Percentiles rank a stretch among this genome's conserved stretches.
These are phyloP conservation scores for Cladosporium austrohemisphaericum DNA, from an alignment of 2,329 filamentous ascomycete genomes.

Conservation along the genomic window DNA sequence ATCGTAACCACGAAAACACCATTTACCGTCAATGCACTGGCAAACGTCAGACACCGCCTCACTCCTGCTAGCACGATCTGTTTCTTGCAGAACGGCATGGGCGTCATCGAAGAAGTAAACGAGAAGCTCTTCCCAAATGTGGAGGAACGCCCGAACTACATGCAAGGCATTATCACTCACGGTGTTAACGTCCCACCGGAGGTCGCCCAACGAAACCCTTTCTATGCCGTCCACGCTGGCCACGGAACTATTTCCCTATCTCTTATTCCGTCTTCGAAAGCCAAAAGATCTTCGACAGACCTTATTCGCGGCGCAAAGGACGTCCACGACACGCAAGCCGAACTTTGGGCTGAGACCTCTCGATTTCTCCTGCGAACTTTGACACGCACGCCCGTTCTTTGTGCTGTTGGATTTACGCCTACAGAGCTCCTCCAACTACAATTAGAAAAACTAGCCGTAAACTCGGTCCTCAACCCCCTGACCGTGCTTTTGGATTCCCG, in stretches of 20 bases:
- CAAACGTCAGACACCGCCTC: slow-evolving; percentile 64
- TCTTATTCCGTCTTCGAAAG: slow-evolving; percentile 39
- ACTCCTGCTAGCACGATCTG: slow-evolving; percentile 66
- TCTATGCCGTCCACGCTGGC: slow-evolving; percentile 55
- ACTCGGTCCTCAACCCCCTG: slow-evolving; percentile 74
- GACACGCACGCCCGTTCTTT: slow-evolving; percentile 58
- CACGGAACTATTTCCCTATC: slow-evolving; percentile 58
- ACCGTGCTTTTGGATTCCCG: slow-evolving; percentile 73
- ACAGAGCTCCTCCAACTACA: slow-evolving; percentile 67
- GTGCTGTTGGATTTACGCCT: slow-evolving; percentile 56
- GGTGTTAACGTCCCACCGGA: slow-evolving; percentile 46
- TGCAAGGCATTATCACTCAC: slow-evolving; percentile 65
- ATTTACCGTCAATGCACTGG: slow-evolving; percentile 63
- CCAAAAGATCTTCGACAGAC: neutral
- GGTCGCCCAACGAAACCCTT: slow-evolving; percentile 37
- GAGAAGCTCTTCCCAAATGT: slow-evolving; percentile 65
- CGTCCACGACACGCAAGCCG: slow-evolving; percentile 17
- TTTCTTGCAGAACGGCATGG: slow-evolving; percentile 77
- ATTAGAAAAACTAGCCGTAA: slow-evolving; percentile 73
- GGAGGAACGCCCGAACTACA: slow-evolving; percentile 65
- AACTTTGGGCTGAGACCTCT: slow-evolving; percentile 40
- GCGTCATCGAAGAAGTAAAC: slow-evolving; percentile 75
- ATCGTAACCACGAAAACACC: slow-evolving; percentile 75
- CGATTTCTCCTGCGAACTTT: slow-evolving; percentile 64
- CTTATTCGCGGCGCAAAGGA: slow-evolving; percentile 13